Base-by-base conservation (phyloP, 2,329 filamentous ascomycete genomes). In the Epichloe scottii region DNA sequence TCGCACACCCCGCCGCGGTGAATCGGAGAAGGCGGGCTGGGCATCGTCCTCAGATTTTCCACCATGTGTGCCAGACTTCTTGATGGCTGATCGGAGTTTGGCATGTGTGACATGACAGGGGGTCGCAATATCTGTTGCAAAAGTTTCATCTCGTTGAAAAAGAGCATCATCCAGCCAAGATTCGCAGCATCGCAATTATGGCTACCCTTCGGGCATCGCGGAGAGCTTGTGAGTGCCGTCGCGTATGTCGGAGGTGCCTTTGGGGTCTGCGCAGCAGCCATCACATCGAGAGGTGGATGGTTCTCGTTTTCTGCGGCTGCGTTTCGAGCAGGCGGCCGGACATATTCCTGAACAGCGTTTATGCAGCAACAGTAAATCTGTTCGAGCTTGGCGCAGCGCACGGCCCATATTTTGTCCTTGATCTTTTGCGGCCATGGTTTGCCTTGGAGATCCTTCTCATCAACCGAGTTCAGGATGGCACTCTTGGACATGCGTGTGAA, bases 81-180 rank as follows among this genome's bases (percentile, higher is more conserved):
- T 0, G 58, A 55, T 1, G 65, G 63, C 8, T 65, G 59, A 33
- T 61, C 58, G 5, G 49, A 30, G 14, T 57, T 54, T 0, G 58
- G 56, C 19, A 61, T 35, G 21, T 63, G 61, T 6, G 58, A 56
- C 2, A 66, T 49, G 0, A 58, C 55, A 10, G 60, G 46, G 0
- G 63, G 61, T 1, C 65, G 62, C 58, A 75, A 59, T 4, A 76
- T 62, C 5, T 64, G 66, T 3, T 67, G 62, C 2, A 76, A 57
- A 1, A 77, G 60, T 41, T 68, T 66, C 49, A 77, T 62, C 55
- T 77, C 72, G 48, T 71, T 71, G 49, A 71, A 73, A 0, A 71
- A 62, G n/a, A 76, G 64, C 70, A 78, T 74, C 35, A 77, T 57
- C 74, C 74, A 79, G 3, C 76, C 76, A 0, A 79, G 63, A 49